Base-by-base conservation (phyloP, 352 stramenopile genomes). In the Phytophthora melonis region DNA sequence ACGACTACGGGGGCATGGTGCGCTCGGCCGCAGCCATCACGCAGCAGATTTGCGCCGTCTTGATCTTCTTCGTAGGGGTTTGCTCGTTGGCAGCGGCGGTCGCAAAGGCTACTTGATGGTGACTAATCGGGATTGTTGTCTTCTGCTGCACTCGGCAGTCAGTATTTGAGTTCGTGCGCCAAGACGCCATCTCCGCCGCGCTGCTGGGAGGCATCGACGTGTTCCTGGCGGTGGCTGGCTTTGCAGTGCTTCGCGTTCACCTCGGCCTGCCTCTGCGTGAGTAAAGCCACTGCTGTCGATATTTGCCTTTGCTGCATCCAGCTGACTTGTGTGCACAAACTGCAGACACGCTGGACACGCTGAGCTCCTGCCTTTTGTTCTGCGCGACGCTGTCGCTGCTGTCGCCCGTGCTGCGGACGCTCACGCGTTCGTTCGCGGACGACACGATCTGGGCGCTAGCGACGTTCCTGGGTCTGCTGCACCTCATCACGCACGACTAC, bases 401-500 rank as follows among this genome's bases (percentile, higher is more conserved):
- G 49, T 95, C 93, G 16, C 94, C 94, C 5, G 91, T 98, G 55
- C 74, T 98, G 60, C 88, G 90, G 45, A 98, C 94, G 32, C 87
- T 98, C 21, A 98, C 94, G 21, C 82, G 85, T 30, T 97, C 93
- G 30, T 97, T 93, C 63, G 90, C 93, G 5, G 88, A 97, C 55
- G 94, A 98, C 78, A 98, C 92, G n/a, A 98, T 98, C 63, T 96
- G 91, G 69, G 92, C 87, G 27, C 78, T 98, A 32, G 88, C 88
- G 52, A 87, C 89, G 21, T 78, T 84, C 11, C 78, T 98, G 10
- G 82, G 86, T 25, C 70, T 91, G 52, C 66, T 98, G 47, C 94
- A 98, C 67, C 77, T 98, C 62, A 85, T 97, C 49, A 93, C 90
- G 53, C 89, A 98, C 76, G 93, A 98, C 82, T 98, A 98, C 80